Conservation (phyloP, 768 basidiomycete genomes). For the Suillus paluster region DNA sequence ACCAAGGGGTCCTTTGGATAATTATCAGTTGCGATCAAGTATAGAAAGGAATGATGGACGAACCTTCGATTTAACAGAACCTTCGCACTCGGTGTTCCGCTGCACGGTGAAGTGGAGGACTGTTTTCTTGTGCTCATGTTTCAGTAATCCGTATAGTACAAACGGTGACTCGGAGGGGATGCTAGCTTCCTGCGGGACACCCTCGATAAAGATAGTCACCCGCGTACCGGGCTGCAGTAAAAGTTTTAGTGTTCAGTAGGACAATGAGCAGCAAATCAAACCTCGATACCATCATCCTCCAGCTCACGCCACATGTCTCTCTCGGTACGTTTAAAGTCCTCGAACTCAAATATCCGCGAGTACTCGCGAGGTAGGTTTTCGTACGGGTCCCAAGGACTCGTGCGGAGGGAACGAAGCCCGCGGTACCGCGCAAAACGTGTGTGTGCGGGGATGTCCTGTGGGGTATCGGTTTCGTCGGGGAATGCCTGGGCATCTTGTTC, state of each 20-base stretch:
- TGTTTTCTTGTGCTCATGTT: slow-evolving; percentile 96
- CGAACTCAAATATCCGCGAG: slow-evolving; percentile 94
- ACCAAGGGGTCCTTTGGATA: slow-evolving; percentile 78
- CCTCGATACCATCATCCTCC: slow-evolving; percentile 74
- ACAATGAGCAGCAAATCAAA: slow-evolving; percentile 35
- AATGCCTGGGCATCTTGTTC: slow-evolving; percentile 86
- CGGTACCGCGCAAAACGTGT: slow-evolving; percentile 91
- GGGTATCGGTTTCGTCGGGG: slow-evolving; percentile 97
- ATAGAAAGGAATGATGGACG: background rate
- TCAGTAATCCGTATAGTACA: slow-evolving; percentile 78
- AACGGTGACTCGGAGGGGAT: slow-evolving; percentile 49
- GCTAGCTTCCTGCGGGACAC: slow-evolving; percentile 68
- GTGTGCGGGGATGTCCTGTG: slow-evolving; percentile 77
- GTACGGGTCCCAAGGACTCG: slow-evolving; percentile 97
- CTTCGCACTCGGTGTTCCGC: slow-evolving; percentile 92
- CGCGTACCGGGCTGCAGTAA: slow-evolving; percentile 72
- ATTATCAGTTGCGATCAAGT: background rate
- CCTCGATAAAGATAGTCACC: slow-evolving; percentile 76
- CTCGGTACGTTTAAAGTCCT: slow-evolving; percentile 90
- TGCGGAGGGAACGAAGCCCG: slow-evolving; percentile 89
- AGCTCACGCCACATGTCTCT: slow-evolving; percentile 67
- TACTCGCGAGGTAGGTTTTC: slow-evolving; percentile 96
- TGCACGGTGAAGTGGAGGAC: slow-evolving; percentile 92
- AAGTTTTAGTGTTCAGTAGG: background rate
- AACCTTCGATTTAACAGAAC: slow-evolving; percentile 90